These are phyloP conservation scores for Lindgomyces ingoldianus DNA, from an alignment of 495 filamentous ascomycete species.

Conservation along the genomic window DNA sequence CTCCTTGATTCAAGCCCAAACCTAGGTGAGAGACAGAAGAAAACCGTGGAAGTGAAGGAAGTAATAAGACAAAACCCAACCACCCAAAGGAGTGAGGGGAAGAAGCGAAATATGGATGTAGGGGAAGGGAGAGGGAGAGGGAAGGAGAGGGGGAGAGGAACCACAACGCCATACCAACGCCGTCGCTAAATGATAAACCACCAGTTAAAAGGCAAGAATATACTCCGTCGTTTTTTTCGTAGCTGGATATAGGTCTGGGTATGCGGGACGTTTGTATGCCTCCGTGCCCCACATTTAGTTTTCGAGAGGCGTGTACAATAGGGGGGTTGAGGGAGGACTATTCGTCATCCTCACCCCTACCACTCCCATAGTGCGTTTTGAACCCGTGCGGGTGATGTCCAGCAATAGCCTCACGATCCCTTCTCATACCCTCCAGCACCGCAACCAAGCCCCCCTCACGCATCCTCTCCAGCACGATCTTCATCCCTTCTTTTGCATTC, in stretches of 20 bases:
- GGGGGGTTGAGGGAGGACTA: not conserved
- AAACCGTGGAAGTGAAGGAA: no score
- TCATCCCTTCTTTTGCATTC: slow-evolving; percentile 94
- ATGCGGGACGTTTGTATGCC: no score
- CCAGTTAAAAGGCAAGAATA: not conserved
- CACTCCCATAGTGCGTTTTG: not conserved
- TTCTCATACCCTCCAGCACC: slow-evolving; percentile 80
- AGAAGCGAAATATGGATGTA: no score
- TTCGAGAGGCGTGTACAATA: not conserved
- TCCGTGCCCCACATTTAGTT: not conserved
- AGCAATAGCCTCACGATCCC: slow-evolving; percentile 54
- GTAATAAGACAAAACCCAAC: no score
- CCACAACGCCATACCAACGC: not conserved
- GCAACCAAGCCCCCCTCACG: slow-evolving; percentile 79
- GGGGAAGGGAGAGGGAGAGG: no score
- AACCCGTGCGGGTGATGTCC: slow-evolving; percentile 3
- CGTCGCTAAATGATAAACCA: not conserved
- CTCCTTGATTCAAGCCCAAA: no score
- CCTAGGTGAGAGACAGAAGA: no score
- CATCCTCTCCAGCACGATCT: slow-evolving; percentile 83
- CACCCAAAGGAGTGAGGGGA: no score
- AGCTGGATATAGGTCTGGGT: not conserved
- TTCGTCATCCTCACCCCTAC: slow-evolving; percentile 2
- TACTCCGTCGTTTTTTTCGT: not conserved
- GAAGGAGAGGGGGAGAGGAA: slow-evolving; percentile 9